phyloP scores from a whole-genome alignment of 345 rosid species.

The Jatropha curcas region DNA sequence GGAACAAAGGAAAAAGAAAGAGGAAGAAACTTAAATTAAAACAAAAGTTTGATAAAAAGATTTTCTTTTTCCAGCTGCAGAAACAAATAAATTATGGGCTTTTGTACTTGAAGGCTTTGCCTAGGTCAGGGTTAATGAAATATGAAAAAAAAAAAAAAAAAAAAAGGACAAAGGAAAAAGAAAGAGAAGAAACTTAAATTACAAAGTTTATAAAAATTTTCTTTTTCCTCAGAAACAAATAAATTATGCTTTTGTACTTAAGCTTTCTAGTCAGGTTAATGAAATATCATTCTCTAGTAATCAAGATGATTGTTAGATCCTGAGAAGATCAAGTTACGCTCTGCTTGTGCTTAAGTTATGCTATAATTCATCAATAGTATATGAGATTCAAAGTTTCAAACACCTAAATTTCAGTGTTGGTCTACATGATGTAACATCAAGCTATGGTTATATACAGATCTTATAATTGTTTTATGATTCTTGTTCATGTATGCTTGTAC shows the following conservation, averaged over 20 bases:
- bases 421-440: background rate
- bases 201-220: background rate
- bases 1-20: too few relatives aligned
- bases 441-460: background rate
- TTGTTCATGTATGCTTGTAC: background rate
- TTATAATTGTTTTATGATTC: background rate
- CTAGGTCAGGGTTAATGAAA: too few relatives aligned
- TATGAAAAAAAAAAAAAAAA: background rate
- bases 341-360: background rate
- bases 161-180: background rate
- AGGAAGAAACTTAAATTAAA: too few relatives aligned
- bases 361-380: background rate
- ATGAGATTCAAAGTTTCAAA: background rate
- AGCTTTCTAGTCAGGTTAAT: background rate
- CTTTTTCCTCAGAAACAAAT: background rate
- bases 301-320: background rate
- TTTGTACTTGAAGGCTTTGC: too few relatives aligned
- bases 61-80: too few relatives aligned
- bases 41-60: too few relatives aligned
- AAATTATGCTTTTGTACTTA: background rate
- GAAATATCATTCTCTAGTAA: background rate
- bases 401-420: background rate
- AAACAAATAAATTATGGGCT: too few relatives aligned
- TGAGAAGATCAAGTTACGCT: background rate
- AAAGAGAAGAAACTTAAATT: background rate